These are phyloP conservation scores for Xylariaceae sp. DNA, from an alignment of 2,329 filamentous ascomycete genomes.

Conservation along the genomic window DNA sequence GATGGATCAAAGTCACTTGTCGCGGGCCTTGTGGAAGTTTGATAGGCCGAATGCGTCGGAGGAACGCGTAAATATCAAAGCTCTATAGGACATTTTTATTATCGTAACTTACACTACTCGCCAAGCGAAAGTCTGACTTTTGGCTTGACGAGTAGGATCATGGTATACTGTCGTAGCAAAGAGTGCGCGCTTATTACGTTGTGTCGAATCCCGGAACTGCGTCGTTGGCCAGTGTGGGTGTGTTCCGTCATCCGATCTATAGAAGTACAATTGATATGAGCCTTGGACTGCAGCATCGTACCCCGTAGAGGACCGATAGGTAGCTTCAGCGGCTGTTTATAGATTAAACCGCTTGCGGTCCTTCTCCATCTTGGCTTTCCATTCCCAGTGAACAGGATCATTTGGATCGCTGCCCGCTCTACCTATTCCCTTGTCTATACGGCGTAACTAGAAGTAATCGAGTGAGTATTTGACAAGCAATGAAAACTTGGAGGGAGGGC, in stretches of 20 bases:
- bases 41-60: background rate
- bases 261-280: background rate
- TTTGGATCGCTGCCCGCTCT: slow-evolving; percentile 61
- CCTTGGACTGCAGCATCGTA: background rate
- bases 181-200: too few relatives aligned
- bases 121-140: background rate
- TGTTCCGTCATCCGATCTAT: background rate
- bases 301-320: background rate
- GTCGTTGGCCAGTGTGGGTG: background rate
- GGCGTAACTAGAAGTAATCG: slow-evolving; percentile 28
- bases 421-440: slow-evolving; percentile 84
- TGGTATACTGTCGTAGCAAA: too few relatives aligned
- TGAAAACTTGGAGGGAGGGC: background rate
- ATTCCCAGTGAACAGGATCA: slow-evolving; percentile 85
- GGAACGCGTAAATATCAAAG: background rate
- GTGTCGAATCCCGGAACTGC: too few relatives aligned
- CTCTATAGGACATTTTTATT: background rate
- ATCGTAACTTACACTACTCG: background rate
- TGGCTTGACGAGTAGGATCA: background rate
- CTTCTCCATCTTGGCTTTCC: slow-evolving; percentile 92
- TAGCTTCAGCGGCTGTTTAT: slow-evolving; percentile 37
- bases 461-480: background rate
- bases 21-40: background rate
- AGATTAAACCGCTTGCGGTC: slow-evolving; percentile 88
- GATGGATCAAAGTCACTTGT: background rate